These are phyloP conservation scores for Thelonectria discophora DNA, from an alignment of 2,329 filamentous ascomycete genomes.

Conservation along the genomic window DNA sequence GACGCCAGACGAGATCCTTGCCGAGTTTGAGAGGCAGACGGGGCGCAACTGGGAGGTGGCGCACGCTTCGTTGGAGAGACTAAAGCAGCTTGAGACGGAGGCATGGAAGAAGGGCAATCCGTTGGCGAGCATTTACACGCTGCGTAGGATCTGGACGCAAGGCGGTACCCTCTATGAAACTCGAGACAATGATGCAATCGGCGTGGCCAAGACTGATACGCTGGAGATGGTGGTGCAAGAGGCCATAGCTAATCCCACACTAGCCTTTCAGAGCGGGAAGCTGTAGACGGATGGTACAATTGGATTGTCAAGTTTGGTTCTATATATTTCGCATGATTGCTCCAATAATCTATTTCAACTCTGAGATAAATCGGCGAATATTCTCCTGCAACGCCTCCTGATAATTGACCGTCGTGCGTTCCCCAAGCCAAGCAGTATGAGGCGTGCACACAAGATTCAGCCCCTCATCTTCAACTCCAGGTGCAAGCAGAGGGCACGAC, in stretches of 20 bases:
- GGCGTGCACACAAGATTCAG: slow-evolving; percentile 16
- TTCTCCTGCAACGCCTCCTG: slow-evolving; percentile 16
- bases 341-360: not conserved
- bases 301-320: not conserved
- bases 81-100: too few relatives aligned
- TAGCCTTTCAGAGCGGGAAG: not conserved
- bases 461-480: not conserved
- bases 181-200: too few relatives aligned
- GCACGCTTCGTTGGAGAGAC: too few relatives aligned
- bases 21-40: too few relatives aligned
- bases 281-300: not conserved
- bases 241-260: not conserved
- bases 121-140: too few relatives aligned
- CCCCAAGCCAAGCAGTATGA: slow-evolving; percentile 15
- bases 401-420: slow-evolving; percentile 11
- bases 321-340: not conserved
- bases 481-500: slow-evolving; percentile 2
- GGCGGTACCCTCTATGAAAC: too few relatives aligned
- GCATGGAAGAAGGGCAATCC: too few relatives aligned
- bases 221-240: not conserved
- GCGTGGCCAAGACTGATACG: too few relatives aligned
- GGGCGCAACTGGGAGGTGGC: too few relatives aligned
- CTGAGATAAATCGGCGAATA: slow-evolving; percentile 12
- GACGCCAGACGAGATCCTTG: too few relatives aligned
- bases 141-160: too few relatives aligned